Evolutionary conservation across 495 filamentous ascomycete species (phyloP), one percentile per base, ranked within the genome.

Genomic region (Trichodelitschia bisporula): DNA sequence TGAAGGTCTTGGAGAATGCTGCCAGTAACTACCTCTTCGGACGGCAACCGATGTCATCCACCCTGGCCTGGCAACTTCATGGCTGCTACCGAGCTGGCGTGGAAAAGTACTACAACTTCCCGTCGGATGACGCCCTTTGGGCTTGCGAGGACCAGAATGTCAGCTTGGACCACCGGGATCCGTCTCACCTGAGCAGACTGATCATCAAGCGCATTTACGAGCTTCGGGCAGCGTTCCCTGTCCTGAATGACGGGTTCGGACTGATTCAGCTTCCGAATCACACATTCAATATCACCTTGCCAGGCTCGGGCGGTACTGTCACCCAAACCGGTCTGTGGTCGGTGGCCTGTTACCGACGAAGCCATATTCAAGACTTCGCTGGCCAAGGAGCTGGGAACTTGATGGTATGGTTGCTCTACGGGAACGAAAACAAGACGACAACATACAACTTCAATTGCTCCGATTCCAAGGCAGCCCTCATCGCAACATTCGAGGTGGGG

Each of bases 251-350:
- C 36, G 72, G 72, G 1, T 72, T 58, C 43, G 51, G 53, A 19
- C 49, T 78, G n/a, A 45, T 63, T 33, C 48, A 57, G 26, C 49
- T 77, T 9, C 66, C 67, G 4, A 73, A 66, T 19, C 53, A 68
- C 34, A 74, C 66, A 10, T 47, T 49, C 12, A 35, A 57, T 4
- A 41, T 66, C 11, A 48, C 55, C 9, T 55, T 65, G 1, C 56
- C 57, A 8, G 69, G 67, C 13, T 71, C 62, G 16, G 47, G 54
- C 15, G 55, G 50, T 0, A 51, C 59, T 0, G 49, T 55, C 0
- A 74, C 72, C 4, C 67, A 73, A 38, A 62, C 59, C 5, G 72
- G 72, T 8, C 56, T 78, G 40, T 78, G 69, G 69, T 72, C 68
- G 33, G 57, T 71, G 19, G 35, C 61, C 19, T n/a, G n/a, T n/a